Conservation (phyloP, 768 basidiomycete species). For the Ramaria sp. region DNA sequence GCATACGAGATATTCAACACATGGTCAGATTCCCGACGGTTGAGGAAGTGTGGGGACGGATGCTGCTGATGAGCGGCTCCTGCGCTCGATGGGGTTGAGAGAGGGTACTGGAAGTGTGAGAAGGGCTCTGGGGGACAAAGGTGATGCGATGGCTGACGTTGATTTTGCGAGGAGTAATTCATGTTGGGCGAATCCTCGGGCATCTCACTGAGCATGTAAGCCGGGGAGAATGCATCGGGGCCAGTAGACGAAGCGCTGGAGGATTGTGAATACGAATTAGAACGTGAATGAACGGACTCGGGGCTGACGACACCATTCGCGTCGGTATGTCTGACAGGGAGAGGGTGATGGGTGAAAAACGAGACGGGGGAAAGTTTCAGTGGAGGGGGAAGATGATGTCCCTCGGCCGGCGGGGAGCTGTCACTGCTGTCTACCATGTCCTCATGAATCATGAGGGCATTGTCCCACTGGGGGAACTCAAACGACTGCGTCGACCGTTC, state of each 20-base stretch:
- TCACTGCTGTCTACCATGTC: constrained; percentile 4
- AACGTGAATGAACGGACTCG: constrained; percentile 8
- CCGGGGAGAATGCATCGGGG: constrained; percentile 7
- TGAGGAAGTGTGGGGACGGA: constrained; percentile 1
- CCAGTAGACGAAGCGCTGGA: constrained; percentile 6
- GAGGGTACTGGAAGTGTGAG: constrained; percentile 9
- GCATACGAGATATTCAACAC: constrained; percentile 9
- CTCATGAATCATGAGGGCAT: constrained; percentile 9
- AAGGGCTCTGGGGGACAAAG: constrained; percentile 9
- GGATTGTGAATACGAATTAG: constrained; percentile 9
- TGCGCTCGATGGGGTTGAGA: constrained; percentile 5
- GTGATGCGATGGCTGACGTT: not conserved
- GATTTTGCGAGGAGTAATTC: constrained; percentile 1
- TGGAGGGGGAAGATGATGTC: constrained; percentile 3
- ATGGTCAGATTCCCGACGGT: constrained; percentile 8
- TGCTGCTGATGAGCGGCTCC: constrained; percentile 7
- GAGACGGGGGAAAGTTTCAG: constrained; percentile 9
- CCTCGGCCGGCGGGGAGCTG: constrained; percentile 9
- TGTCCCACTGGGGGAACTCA: constrained; percentile 9
- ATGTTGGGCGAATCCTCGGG: constrained; percentile 5
- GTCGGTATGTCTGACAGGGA: not conserved
- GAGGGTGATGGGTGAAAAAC: not conserved
- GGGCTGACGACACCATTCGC: constrained; percentile 4
- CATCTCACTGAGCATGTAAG: constrained; percentile 6
- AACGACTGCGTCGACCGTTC: constrained; percentile 1